Conservation (phyloP, 2,329 filamentous ascomycete species). For the Alternaria hordeiaustralica region DNA sequence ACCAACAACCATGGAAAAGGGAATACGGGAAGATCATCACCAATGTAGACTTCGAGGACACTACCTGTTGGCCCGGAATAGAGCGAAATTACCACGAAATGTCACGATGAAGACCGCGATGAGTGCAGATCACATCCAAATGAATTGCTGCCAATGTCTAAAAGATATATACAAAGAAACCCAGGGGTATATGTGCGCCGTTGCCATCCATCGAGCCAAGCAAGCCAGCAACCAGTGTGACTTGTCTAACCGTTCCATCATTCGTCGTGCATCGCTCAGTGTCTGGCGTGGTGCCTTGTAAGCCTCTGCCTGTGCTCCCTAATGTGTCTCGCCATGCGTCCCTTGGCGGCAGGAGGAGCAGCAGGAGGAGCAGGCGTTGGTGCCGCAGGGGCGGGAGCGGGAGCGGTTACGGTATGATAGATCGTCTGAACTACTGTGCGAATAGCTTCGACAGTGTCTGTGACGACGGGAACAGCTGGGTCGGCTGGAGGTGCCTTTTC, state of each 20-base stretch:
- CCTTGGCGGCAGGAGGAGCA: constrained; percentile 11
- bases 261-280: background rate
- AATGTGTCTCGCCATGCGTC: constrained; percentile 20
- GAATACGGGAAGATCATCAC: background rate
- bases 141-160: constrained; percentile 1
- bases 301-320: constrained; percentile 23
- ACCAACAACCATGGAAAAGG: no score
- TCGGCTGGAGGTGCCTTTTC: constrained; percentile 2
- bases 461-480: constrained; percentile 8
- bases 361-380: constrained; percentile 14
- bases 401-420: constrained; percentile 20
- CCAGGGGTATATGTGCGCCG: constrained; percentile 17
- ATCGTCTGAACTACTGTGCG: constrained; percentile 24
- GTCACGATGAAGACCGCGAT: background rate
- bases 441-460: constrained; percentile 3
- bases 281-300: constrained; percentile 20
- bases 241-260: background rate
- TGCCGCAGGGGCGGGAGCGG: constrained; percentile 9
- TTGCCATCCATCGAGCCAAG: constrained; percentile 1
- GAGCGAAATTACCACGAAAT: background rate
- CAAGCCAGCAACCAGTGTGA: constrained; percentile 13
- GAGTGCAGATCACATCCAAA: background rate
- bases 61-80: no score
- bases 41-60: background rate
- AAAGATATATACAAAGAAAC: constrained; percentile 17